Base-by-base conservation (phyloP, 2,329 filamentous ascomycete genomes). In the Neonectria magnoliae region DNA sequence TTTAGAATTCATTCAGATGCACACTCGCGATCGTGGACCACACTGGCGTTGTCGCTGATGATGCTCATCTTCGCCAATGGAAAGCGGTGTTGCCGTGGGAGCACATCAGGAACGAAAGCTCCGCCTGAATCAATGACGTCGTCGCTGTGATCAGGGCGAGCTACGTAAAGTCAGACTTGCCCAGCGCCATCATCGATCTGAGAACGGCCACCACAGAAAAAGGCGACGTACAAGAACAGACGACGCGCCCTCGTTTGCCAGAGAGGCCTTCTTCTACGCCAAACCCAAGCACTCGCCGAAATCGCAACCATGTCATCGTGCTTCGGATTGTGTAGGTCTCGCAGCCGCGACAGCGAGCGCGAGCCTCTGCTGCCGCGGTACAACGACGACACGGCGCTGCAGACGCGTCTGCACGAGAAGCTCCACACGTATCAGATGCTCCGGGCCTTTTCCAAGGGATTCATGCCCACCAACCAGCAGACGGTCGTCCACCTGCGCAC, bases 381-480 rank as follows among this genome's bases (percentile, higher is more conserved):
- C 83, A 84, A 89, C 73, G 91, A 97, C 78, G 93, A 96, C 73
- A 97, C 94, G 1, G 81, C 84, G 33, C 82, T 94, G 58, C 93
- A 97, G 84, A 85, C 89, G 52, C 85, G 89, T 73, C 85, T 97
- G 63, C 93, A 95, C 75, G 90, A 95, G 78, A 98, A 97, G 84
- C 87, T 98, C 65, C 95, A 97, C 80, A 91, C 91, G 27, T 98
- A 97, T 76, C 93, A 97, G 83, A 97, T 97, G 91, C 77, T 94
- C 29, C 88, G 92, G 57, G 95, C 95, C 59, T 78, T 98, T 10
- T 87, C 88, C 1, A 88, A 93, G 74, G 95, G 95, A 6, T 98
- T 90, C 79, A 94, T 98, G 91, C 95, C 95, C 51, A 96, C 93
- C 6, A 98, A 92, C 11, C 91, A 96, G 71, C 95, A 98, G 78